These are phyloP conservation scores for Kazachstania africana DNA, from an alignment of 805 yeast species.

Conservation along the genomic window DNA sequence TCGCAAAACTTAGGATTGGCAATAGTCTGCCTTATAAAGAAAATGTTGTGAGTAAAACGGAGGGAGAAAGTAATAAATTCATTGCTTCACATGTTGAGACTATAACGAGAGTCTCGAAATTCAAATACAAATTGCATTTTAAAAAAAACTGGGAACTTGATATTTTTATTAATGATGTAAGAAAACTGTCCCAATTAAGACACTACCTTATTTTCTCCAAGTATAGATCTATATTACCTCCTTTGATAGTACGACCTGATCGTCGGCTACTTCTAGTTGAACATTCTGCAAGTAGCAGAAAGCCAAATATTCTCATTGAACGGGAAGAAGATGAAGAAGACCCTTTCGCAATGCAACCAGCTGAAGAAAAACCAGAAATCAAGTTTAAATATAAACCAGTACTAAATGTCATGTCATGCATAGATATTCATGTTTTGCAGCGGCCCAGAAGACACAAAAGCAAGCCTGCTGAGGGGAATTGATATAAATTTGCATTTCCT, in stretches of 20 bases:
- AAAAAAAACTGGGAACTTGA: constrained; percentile 23
- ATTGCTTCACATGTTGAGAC: constrained; percentile 11
- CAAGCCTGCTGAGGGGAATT: too few species aligned
- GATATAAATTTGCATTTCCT: too few species aligned
- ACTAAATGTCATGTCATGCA: constrained; percentile 16
- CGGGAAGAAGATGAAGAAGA: too few species aligned
- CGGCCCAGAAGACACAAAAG: constrained; percentile 21
- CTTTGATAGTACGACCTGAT: too few species aligned
- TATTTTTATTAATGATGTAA: constrained; percentile 18
- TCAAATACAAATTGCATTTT: constrained; percentile 17
- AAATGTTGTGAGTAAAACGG: constrained; percentile 4
- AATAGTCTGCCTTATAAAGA: constrained; percentile 14
- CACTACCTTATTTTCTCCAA: constrained; percentile 12
- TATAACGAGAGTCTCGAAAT: constrained; percentile 18
- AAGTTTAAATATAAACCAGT: constrained; percentile 14
- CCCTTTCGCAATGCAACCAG: background rate
- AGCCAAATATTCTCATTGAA: too few species aligned
- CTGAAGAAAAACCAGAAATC: constrained; percentile 15
- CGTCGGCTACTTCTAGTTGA: constrained; percentile 2
- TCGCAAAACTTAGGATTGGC: constrained; percentile 19
- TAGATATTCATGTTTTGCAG: constrained; percentile 21
- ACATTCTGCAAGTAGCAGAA: too few species aligned
- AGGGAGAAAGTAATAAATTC: background rate
- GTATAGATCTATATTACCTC: constrained; percentile 1
- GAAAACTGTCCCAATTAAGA: constrained; percentile 16